Percentiles rank a stretch among this genome's conserved stretches.
phyloP scores from a whole-genome alignment of 805 yeast species.

The Ogataea populi-albae region DNA sequence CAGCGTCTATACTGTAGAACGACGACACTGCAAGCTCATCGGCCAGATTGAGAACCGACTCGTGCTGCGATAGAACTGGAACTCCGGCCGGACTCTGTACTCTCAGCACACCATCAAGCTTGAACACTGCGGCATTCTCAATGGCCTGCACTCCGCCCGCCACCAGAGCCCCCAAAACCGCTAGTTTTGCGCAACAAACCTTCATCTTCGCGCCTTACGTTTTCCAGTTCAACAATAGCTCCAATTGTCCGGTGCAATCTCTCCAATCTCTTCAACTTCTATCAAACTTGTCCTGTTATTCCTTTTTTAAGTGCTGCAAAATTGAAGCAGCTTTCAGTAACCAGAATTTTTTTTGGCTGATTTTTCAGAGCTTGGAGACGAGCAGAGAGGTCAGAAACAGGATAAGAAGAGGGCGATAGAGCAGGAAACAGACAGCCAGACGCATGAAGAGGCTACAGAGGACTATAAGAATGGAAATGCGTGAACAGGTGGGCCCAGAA shows the following conservation, averaged over 20 bases:
- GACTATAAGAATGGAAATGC: no score
- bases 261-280: neutral
- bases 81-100: conserved; percentile 1
- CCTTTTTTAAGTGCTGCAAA: neutral
- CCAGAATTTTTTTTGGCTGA: no score
- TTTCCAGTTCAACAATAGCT: no score
- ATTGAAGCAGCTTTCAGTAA: neutral
- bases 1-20: conserved; percentile 34
- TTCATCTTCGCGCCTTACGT: no score
- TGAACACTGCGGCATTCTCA: conserved; percentile 29
- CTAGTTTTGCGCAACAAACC: conserved; percentile 7
- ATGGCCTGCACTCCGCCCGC: conserved; percentile 13
- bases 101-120: conserved; percentile 9
- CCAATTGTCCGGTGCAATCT: neutral
- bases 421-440: no score
- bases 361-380: no score
- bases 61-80: conserved; percentile 25
- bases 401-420: no score
- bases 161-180: neutral
- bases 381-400: no score
- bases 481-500: conserved; percentile 25
- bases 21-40: conserved; percentile 43
- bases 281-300: neutral
- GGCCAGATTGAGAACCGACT: conserved; percentile 43
- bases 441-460: no score